Conservation (phyloP, 164 flowering plant species). For the Buxus sempervirens region DNA sequence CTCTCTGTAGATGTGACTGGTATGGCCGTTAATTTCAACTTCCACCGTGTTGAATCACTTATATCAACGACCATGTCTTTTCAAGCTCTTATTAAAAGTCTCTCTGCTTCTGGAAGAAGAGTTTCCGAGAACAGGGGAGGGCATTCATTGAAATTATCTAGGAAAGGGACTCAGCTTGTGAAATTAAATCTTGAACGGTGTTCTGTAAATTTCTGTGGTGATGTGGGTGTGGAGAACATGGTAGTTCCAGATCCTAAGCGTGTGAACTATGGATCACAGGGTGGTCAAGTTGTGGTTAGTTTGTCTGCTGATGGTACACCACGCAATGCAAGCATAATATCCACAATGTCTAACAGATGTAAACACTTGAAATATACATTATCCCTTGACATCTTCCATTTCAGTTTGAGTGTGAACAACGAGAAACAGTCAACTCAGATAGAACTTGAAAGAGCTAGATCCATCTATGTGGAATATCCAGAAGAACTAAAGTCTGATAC, state of each 20-base stretch:
- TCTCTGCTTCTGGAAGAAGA: constrained; percentile 46
- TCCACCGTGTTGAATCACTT: constrained; percentile 80
- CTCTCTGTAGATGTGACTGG: constrained; percentile 87
- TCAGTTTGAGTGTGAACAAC: constrained; percentile 70
- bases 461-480: constrained; percentile 64
- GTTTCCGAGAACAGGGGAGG: constrained; percentile 35
- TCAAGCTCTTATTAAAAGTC: constrained; percentile 57
- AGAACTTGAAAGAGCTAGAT: constrained; percentile 90
- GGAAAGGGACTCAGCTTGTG: constrained; percentile 66
- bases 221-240: constrained; percentile 68
- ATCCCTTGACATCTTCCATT: constrained; percentile 78
- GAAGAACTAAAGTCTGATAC: constrained; percentile 42
- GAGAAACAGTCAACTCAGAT: constrained; percentile 79
- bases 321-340: constrained; percentile 64
- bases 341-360: constrained; percentile 48
- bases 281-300: constrained; percentile 68
- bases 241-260: constrained; percentile 82
- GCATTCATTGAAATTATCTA: constrained; percentile 52
- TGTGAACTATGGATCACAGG: constrained; percentile 96
- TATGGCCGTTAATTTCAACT: constrained; percentile 67
- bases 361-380: constrained; percentile 56
- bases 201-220: constrained; percentile 63
- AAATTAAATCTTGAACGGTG: constrained; percentile 85
- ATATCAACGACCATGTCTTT: constrained; percentile 62
- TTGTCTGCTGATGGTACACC: constrained; percentile 81